Percentiles rank a stretch among this genome's conserved stretches.
These are phyloP conservation scores for Aureobasidium musti DNA, from an alignment of 2,329 filamentous ascomycete species.

Conservation along the genomic window DNA sequence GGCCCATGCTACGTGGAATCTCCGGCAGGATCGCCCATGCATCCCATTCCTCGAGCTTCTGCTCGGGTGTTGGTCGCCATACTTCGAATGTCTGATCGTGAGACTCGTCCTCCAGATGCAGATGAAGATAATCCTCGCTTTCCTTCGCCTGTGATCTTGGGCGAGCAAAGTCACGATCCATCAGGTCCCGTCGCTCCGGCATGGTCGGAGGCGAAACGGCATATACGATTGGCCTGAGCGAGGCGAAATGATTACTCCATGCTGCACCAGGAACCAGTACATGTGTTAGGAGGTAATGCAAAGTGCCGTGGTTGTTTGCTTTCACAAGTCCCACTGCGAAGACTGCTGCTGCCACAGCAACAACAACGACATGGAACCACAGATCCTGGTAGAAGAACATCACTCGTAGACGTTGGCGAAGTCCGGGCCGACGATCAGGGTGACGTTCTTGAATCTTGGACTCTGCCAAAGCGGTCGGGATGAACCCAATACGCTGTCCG, in stretches of 20 bases:
- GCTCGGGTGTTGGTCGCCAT: constrained; percentile 21
- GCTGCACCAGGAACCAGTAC: constrained; percentile 63
- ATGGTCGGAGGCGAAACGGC: constrained; percentile 61
- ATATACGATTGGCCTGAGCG: constrained; percentile 56
- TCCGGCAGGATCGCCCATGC: constrained; percentile 22
- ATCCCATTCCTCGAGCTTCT: constrained; percentile 24
- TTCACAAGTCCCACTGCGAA: constrained; percentile 53
- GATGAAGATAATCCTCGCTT: constrained; percentile 8
- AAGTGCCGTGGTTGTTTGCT: constrained; percentile 53
- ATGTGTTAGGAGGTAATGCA: constrained; percentile 40
- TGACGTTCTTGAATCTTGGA: constrained; percentile 25
- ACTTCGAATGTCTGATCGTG: constrained; percentile 1
- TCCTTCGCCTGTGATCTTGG: constrained; percentile 38
- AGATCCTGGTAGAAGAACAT: constrained; percentile 60
- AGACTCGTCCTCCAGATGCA: background rate
- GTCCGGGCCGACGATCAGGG: constrained; percentile 8
- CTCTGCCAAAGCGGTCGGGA: constrained; percentile 18
- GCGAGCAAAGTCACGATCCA: constrained; percentile 58
- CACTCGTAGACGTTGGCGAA: constrained; percentile 2
- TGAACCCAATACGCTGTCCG: background rate
- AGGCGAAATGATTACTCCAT: constrained; percentile 43
- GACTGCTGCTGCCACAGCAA: background rate
- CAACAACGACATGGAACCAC: constrained; percentile 50
- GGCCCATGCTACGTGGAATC: background rate
- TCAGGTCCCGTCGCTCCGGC: constrained; percentile 59